Evolutionary conservation across 768 basidiomycete species (phyloP).

Genomic region (Pleurotus cornucopiae): DNA sequence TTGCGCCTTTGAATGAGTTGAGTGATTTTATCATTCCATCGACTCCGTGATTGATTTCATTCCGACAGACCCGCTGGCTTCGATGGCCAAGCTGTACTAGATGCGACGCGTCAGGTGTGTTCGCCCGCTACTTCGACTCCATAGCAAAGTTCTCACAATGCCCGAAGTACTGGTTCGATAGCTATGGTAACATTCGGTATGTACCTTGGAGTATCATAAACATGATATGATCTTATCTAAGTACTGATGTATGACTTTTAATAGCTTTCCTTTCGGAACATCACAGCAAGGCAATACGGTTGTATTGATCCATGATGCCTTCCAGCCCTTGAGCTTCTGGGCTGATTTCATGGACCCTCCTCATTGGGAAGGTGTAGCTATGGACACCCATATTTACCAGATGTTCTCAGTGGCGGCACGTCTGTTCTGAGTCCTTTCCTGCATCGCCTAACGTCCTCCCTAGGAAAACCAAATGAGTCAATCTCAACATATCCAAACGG

Average conservation of each 20-base stretch:
- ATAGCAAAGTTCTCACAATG: constrained; percentile 3
- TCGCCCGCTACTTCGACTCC: not conserved
- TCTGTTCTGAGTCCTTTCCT: constrained; percentile 4
- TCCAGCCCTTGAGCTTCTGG: constrained; percentile 74
- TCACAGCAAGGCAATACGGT: constrained; percentile 56
- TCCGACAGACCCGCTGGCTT: constrained; percentile 70
- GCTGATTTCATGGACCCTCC: constrained; percentile 53
- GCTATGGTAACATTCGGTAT: constrained; percentile 71
- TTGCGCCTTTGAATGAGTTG: constrained; percentile 80
- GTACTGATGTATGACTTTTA: constrained; percentile 12
- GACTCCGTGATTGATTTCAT: not conserved
- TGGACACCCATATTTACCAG: constrained; percentile 81
- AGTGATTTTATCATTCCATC: constrained; percentile 8
- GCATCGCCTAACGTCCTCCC: not conserved
- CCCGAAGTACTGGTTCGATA: constrained; percentile 67
- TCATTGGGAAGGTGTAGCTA: constrained; percentile 57
- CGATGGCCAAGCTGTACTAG: constrained; percentile 45
- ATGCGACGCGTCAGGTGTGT: constrained; percentile 39
- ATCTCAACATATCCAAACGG: constrained; percentile 54
- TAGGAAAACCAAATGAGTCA: constrained; percentile 44
- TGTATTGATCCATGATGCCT: constrained; percentile 73
- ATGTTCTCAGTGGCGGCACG: constrained; percentile 61
- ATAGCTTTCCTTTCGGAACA: constrained; percentile 30
- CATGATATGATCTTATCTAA: not conserved
- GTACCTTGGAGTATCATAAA: constrained; percentile 1